Evolutionary conservation across 1,284 basidiomycete genomes (phyloP), one percentile per base, ranked within the genome.

Genomic region (Ganoderma multipileum): DNA sequence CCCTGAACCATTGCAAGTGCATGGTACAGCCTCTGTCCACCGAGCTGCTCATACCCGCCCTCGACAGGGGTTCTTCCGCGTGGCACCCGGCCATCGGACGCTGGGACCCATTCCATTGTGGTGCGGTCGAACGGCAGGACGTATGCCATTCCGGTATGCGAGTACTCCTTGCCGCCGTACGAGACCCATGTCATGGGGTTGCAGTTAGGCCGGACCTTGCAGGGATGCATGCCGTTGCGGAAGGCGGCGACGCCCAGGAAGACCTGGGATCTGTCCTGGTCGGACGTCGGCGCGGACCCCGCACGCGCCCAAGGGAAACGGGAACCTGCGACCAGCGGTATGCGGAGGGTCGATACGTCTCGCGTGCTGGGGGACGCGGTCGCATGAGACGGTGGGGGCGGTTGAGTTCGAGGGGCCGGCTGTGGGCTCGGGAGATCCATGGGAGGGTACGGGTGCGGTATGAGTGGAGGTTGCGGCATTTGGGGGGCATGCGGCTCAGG

Each of bases 171-270:
- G n/a, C 58, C 58, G 33, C 38, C 58, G 23, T 60, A 60, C 6
- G 58, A 60, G 23, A 60, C 58, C 58, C 38, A 41, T 3, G 38
- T n/a, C 58, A 39, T 60, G 14, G 58, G 58, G 23, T 12, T 39
- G 14, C 14, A 26, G 36, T 26, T 41, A 23, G 58, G 36, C 58
- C 58, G 36, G 58, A 60, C 42, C 58, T 60, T 60, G 58, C 58
- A 60, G 58, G 58, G 58, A 41, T 60, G 58, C 58, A 60, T 60
- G 38, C 58, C 58, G 38, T 41, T 26, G 33, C 58, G 33, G 23
- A 39, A 60, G n/a, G n/a, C 38, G 20, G 38, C 58, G 23, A 60
- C 36, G 23, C 58, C 58, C 9, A 60, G 39, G 58, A 60, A 60
- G 58, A 60, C 8, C n/a, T n/a, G 38, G 7, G 58, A 26, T 23